phyloP scores from a whole-genome alignment of 2,329 filamentous ascomycete species.

The Neopestalotiopsis sp. region DNA sequence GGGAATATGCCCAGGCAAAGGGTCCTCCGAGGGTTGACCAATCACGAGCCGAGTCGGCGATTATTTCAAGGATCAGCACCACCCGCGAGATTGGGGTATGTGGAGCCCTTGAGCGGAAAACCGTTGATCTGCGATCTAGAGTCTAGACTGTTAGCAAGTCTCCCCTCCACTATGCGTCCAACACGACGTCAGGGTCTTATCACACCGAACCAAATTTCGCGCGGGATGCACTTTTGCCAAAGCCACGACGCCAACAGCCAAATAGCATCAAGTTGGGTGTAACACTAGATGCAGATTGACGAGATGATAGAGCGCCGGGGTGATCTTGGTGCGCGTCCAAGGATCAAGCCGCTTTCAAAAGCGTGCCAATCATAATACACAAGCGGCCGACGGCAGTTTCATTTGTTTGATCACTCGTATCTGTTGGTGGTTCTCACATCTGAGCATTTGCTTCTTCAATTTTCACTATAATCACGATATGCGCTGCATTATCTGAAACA shows the following conservation, averaged over 20 bases:
- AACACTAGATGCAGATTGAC: conserved; percentile 4
- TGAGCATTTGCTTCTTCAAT: not conserved
- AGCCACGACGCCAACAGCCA: not conserved
- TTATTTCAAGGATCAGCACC: conserved; percentile 9
- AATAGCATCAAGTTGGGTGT: not conserved
- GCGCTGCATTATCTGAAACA: too few species aligned
- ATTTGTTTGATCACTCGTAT: not conserved
- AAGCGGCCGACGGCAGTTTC: not conserved
- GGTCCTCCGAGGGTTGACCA: conserved; percentile 1
- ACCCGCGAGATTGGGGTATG: not conserved
- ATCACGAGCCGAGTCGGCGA: not conserved
- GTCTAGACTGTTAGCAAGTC: not conserved
- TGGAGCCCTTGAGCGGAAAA: conserved; percentile 10
- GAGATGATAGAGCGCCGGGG: not conserved
- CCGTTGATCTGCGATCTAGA: conserved; percentile 15
- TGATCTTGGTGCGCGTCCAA: not conserved
- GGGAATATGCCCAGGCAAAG: not conserved
- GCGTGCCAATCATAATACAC: not conserved
- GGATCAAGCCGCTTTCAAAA: not conserved
- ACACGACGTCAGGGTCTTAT: conserved; percentile 16
- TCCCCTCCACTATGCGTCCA: conserved; percentile 1
- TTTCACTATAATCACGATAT: not conserved
- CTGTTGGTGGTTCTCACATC: not conserved
- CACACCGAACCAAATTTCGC: not conserved
- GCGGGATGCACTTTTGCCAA: not conserved